Evolutionary conservation across 106 monocot genomes (phyloP), one percentile per base, ranked within the genome.

Genomic region (Dendrobium huoshanense): DNA sequence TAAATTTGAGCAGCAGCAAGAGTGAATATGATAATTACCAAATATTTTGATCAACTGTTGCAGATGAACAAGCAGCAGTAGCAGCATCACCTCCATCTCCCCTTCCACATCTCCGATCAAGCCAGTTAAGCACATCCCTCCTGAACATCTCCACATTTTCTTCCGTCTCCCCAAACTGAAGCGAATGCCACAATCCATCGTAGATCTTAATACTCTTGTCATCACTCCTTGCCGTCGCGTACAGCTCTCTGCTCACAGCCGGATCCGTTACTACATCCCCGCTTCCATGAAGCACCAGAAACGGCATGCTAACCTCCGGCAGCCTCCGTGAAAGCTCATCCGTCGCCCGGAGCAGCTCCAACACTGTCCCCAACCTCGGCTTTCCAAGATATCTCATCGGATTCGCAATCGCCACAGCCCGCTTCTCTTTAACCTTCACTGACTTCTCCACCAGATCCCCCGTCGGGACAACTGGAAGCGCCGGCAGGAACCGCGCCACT

Each of bases 261-360:
- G 92, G 92, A 72, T 97, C 96, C 2, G 97, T 97, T 15, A 97
- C 92, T 37, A 85, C 92, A 82, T 97, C 97, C 15, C 83, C 90
- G 73, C 88, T 91, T 6, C 97, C 97, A 78, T 97, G 97, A 2
- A 94, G 75, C 41, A 97, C 89, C 6, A 97, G 40, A 78, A 97
- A 94, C 19, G 97, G 94, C 11, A 94, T 41, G 72, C 75, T 86
- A 22, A 97, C 87, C 77, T 94, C 88, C 9, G 70, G 15, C 29
- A 97, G 84, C 80, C 89, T 67, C 10, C 72, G 24, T 45, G 81
- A 65, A 2, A 97, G 83, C 49, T 89, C 75, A 13, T 92, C 89
- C 15, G 94, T 97, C 37, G 79, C 89, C 45, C 94, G 82, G 37
- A 97, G 84, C 77, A 97, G 81, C 86, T 97, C 97, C 49, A 86